Evolutionary conservation across 495 filamentous ascomycete genomes (phyloP).

Genomic region (Tuber calosporum): DNA sequence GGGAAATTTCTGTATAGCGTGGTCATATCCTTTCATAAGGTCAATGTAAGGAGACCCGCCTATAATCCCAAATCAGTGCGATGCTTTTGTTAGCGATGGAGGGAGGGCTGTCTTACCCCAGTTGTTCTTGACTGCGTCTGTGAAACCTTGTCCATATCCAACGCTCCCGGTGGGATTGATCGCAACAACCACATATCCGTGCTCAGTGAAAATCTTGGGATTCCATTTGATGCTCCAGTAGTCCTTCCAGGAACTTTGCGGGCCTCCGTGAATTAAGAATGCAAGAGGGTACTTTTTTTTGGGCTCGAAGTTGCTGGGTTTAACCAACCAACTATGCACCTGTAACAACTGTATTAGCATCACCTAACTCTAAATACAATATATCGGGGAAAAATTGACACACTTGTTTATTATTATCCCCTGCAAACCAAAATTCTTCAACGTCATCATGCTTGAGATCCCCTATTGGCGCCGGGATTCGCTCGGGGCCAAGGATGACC

Average conservation of each 20-base stretch:
- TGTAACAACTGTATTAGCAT: slow-evolving; percentile 46
- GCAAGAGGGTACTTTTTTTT: slow-evolving; percentile 68
- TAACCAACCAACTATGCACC: slow-evolving; percentile 69
- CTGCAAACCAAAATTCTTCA: slow-evolving; percentile 64
- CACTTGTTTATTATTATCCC: slow-evolving; percentile 45
- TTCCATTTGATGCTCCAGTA: slow-evolving; percentile 85
- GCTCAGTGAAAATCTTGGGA: slow-evolving; percentile 78
- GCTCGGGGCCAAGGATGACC: slow-evolving; percentile 10
- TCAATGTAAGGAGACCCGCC: slow-evolving; percentile 38
- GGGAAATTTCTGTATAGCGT: slow-evolving; percentile 60
- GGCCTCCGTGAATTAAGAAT: slow-evolving; percentile 80
- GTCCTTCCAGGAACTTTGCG: slow-evolving; percentile 75
- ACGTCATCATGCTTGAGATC: slow-evolving; percentile 45
- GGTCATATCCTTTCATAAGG: slow-evolving; percentile 67
- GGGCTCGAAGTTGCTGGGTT: slow-evolving; percentile 67
- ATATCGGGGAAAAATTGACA: background rate
- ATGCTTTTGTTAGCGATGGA: slow-evolving; percentile 7
- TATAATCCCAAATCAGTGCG: background rate
- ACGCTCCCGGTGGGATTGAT: slow-evolving; percentile 85
- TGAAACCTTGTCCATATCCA: slow-evolving; percentile 71
- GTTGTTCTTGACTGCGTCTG: slow-evolving; percentile 64
- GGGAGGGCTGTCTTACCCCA: slow-evolving; percentile 52
- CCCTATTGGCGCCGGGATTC: slow-evolving; percentile 13
- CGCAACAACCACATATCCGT: slow-evolving; percentile 57
- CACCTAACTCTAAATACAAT: background rate